Base-by-base conservation (phyloP, 2,329 filamentous ascomycete genomes). In the Falciphora oryzae region DNA sequence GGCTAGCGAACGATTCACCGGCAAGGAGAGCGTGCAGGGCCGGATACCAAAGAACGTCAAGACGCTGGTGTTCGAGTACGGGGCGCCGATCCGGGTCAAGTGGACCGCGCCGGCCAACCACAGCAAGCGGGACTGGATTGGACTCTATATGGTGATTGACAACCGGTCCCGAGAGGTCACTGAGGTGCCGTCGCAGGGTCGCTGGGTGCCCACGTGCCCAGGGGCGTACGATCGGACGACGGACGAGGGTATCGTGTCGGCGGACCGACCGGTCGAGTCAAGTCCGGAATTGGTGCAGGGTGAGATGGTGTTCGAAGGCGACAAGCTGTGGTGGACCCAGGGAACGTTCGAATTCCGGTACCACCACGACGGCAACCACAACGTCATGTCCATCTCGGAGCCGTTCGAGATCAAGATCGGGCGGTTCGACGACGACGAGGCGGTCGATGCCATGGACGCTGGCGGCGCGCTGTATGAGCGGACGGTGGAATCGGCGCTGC, bases 291-390 rank as follows among this genome's bases (percentile, higher is more conserved):
- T 88, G 68, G 84, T 92, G 4, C 83, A 85, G 16, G 95, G 95
- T 58, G 92, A 97, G 74, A 89, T 98, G 72, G 77, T 92, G 16
- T 98, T 99, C 73, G 82, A 88, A 13, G 93, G 95, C 61, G 93
- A 98, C 78, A 97, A 96, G 78, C 84, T 97, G 2, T 99, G 92
- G 89, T 99, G 95, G 95, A 96, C 91, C 0, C 91, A 94, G 67
- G 95, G 95, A 64, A 91, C 96, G 3, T 99, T 97, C 73, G 95
- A 99, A 73, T 96, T 99, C 80, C 88, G 95, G 57, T 97, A 97
- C 77, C 95, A 99, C 77, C 95, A 99, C 76, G 89, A 92, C 70
- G 93, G 93, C 65, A 90, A 90, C 71, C 93, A 99, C 77, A 92
- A 90, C 69, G 93, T 96, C 72, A 95, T 99, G 91, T 87, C 92